A percentile compares a stretch with the other conserved stretches of the same genome.
Conservation (phyloP, 75 land plant genomes). For the Cupressus sempervirens region DNA sequence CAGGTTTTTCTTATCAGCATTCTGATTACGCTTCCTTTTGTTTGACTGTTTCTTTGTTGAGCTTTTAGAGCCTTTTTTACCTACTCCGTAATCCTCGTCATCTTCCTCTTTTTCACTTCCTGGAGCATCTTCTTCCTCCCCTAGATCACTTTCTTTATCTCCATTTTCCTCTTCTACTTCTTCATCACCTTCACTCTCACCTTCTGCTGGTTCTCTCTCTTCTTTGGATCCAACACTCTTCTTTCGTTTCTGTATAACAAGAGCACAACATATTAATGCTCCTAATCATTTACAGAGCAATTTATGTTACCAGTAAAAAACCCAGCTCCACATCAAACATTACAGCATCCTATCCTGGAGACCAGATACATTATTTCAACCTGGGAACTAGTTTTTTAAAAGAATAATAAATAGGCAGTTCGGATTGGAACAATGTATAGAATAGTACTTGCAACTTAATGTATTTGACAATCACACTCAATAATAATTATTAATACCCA, state of each 20-base stretch:
- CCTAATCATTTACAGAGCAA: background rate
- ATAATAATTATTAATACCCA: no score
- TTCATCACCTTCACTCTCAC: conserved; percentile 15
- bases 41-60: conserved; percentile 13
- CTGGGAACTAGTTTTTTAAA: no score
- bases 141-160: conserved; percentile 16
- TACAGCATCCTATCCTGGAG: background rate
- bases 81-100: conserved; percentile 21
- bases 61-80: conserved; percentile 18
- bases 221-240: conserved; percentile 25
- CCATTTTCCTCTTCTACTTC: conserved; percentile 20
- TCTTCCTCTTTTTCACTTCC: conserved; percentile 34
- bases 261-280: background rate
- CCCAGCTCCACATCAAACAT: background rate
- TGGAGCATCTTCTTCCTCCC: conserved; percentile 25
- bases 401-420: background rate
- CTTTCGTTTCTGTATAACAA: conserved; percentile 18
- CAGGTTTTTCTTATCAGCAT: background rate
- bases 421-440: background rate
- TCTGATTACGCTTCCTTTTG: conserved; percentile 15
- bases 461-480: no score
- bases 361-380: background rate
- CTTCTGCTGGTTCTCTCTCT: conserved; percentile 14
- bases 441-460: no score
- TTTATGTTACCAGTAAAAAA: background rate